Evolutionary conservation across 1,284 basidiomycete genomes (phyloP).

Genomic region (Austroboletus niveus): DNA sequence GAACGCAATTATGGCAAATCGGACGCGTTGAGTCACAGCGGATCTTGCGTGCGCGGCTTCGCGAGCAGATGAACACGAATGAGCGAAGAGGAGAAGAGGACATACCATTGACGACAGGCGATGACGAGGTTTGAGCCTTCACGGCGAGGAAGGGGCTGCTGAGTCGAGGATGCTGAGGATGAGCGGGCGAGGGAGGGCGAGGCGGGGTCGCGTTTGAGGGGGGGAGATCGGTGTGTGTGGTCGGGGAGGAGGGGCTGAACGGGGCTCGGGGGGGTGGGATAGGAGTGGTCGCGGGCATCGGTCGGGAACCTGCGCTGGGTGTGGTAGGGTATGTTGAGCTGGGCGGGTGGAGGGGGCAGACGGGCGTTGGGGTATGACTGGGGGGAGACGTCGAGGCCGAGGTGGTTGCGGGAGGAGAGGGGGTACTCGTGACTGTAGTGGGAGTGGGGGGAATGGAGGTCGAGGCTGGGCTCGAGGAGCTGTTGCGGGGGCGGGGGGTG

Average conservation of each 20-base stretch:
- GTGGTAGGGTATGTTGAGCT: slow-evolving; percentile 39
- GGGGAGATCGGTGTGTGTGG: slow-evolving; percentile 39
- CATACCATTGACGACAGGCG: slow-evolving; percentile 64
- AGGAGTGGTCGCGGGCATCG: slow-evolving; percentile 43
- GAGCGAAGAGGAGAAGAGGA: slow-evolving; percentile 24
- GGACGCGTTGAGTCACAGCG: slow-evolving; percentile 80
- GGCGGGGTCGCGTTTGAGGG: slow-evolving; percentile 33
- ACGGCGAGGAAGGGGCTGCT: slow-evolving; percentile 45
- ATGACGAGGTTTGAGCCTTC: slow-evolving; percentile 67
- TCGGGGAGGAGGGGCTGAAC: slow-evolving; percentile 32
- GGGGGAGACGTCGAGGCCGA: slow-evolving; percentile 40
- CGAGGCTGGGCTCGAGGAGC: slow-evolving; percentile 43
- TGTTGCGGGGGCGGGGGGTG: slow-evolving; percentile 16
- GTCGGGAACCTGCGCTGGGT: slow-evolving; percentile 46
- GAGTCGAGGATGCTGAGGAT: slow-evolving; percentile 13
- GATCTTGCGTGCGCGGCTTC: slow-evolving; percentile 76
- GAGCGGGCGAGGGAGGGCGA: slow-evolving; percentile 11
- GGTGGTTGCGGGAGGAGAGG: slow-evolving; percentile 40
- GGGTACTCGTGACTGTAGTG: slow-evolving; percentile 31
- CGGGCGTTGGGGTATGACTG: slow-evolving; percentile 41
- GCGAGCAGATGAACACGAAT: slow-evolving; percentile 37
- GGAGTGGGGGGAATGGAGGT: slow-evolving; percentile 25
- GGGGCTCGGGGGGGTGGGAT: slow-evolving; percentile 30
- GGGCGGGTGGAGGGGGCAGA: slow-evolving; percentile 36
- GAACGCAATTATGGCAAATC: slow-evolving; percentile 73